These are phyloP conservation scores for Teratosphaeria viscida DNA, from an alignment of 2,329 filamentous ascomycete genomes.

Conservation along the genomic window DNA sequence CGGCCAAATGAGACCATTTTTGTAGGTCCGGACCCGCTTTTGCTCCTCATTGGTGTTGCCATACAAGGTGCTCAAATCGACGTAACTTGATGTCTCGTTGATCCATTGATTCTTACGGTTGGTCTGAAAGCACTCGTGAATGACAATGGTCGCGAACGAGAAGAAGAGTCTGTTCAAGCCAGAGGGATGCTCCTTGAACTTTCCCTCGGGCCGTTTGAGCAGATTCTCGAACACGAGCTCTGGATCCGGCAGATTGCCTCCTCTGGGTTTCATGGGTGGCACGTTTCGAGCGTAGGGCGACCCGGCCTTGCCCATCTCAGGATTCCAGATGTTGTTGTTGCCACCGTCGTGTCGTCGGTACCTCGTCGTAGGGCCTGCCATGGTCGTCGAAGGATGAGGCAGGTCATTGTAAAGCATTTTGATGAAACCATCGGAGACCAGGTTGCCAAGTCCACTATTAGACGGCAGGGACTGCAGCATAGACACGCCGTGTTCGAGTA, in stretches of 20 bases:
- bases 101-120: conserved; percentile 30
- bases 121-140: conserved; percentile 40
- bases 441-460: conserved; percentile 39
- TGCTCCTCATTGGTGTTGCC: conserved; percentile 36
- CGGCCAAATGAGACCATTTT: conserved; percentile 33
- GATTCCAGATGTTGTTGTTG: conserved; percentile 39
- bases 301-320: conserved; percentile 45
- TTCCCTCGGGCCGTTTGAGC: conserved; percentile 30
- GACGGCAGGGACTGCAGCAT: conserved; percentile 42
- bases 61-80: conserved; percentile 39
- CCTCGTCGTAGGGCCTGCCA: conserved; percentile 36
- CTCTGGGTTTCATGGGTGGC: conserved; percentile 38
- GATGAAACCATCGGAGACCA: conserved; percentile 42
- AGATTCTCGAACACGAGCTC: conserved; percentile 39
- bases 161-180: conserved; percentile 38
- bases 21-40: conserved; percentile 32
- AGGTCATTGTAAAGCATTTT: conserved; percentile 44
- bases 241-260: conserved; percentile 39
- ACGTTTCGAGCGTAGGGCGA: conserved; percentile 37
- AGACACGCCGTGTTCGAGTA: conserved; percentile 42
- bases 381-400: conserved; percentile 40
- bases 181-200: conserved; percentile 35
- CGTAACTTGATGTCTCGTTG: conserved; percentile 38
- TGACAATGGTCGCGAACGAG: conserved; percentile 39
- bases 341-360: conserved; percentile 37